Evolutionary conservation across 139 green algal species (phyloP), one percentile per base, ranked within the genome.

Genomic region (Ettlia oleoabundans): DNA sequence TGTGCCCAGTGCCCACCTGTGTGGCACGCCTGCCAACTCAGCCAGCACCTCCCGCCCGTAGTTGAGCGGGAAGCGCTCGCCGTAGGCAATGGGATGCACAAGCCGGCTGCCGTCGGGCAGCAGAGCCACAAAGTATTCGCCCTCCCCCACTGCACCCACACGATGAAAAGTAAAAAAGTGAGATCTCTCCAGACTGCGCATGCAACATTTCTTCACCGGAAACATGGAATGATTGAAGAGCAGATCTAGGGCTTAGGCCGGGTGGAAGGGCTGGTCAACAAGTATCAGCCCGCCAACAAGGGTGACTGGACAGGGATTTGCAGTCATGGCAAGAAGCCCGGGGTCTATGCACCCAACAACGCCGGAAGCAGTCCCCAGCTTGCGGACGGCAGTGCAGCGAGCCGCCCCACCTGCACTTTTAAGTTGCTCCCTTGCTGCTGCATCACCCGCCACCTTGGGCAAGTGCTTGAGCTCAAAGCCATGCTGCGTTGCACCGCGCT

Each of bases 91-190:
- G 42, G 85, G 71, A 69, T 93, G 90, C 64, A 96, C 89, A 42
- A 98, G 85, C 21, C 87, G 82, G 3, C 83, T 86, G 37, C 93
- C 95, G 70, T 97, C 95, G 9, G 94, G 94, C 82, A 98, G 91
- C 30, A 94, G 8, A 0, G 84, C 91, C 19, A 90, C 47, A 62
- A 98, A 94, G 88, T 95, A 98, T 84, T 98, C 94, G 1, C 84
- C 84, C 4, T 95, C 88, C 0, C 86, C 91, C 2, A 94, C 92
- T 26, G 85, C 75, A 65, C 0, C 8, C 13, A 15, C 47, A 58
- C 47, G 13, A 58, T 58, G 13, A 58, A 58, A 58, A 58, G 15
- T 24, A 58, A 58, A 58, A 58, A 58, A 58, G n/a, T n/a, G n/a
- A n/a, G n/a, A n/a, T n/a, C n/a, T n/a, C n/a, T n/a, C n/a, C n/a